phyloP scores from a whole-genome alignment of 2,329 filamentous ascomycete genomes.

The Pseudohalonectria lignicola region DNA sequence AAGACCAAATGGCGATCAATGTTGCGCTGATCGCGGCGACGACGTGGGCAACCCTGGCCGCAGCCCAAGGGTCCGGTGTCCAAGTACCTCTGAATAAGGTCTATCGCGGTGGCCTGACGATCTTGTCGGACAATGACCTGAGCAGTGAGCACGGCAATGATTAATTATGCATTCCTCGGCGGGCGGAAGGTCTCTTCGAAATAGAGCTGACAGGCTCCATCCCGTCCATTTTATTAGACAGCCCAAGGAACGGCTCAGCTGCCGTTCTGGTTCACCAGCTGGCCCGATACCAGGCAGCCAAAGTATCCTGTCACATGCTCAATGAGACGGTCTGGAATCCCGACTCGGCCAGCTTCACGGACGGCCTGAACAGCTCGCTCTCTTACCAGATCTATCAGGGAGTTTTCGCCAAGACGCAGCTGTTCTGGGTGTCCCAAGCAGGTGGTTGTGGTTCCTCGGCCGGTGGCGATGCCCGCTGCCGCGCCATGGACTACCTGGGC shows the following conservation, averaged over 20 bases:
- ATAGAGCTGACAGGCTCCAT: too few relatives aligned
- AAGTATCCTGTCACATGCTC: slow-evolving; percentile 9
- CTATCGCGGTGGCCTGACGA: slow-evolving; percentile 2
- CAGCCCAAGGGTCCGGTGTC: too few relatives aligned
- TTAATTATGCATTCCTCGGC: too few relatives aligned
- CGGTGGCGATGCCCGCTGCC: slow-evolving; percentile 8
- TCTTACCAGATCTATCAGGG: slow-evolving; percentile 13
- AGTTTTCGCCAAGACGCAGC: slow-evolving; percentile 7
- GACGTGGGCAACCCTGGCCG: too few relatives aligned
- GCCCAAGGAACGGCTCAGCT: slow-evolving; percentile 5
- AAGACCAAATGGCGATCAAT: too few relatives aligned
- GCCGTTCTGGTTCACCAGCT: slow-evolving; percentile 8
- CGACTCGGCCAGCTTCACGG: slow-evolving; percentile 9
- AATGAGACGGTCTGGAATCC: slow-evolving; percentile 14
- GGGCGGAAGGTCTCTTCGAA: too few relatives aligned
- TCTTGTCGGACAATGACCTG: slow-evolving; percentile 3
- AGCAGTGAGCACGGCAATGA: slow-evolving; percentile 3
- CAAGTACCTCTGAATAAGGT: background rate
- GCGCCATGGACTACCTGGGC: slow-evolving; percentile 17
- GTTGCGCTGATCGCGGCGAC: too few relatives aligned
- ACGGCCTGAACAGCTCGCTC: slow-evolving; percentile 9
- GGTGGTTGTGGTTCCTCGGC: too few relatives aligned
- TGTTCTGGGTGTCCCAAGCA: slow-evolving; percentile 15
- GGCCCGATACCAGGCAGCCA: background rate
- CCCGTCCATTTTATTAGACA: background rate